Conservation (phyloP, 2,329 filamentous ascomycete species). For the Neonectria faginata region DNA sequence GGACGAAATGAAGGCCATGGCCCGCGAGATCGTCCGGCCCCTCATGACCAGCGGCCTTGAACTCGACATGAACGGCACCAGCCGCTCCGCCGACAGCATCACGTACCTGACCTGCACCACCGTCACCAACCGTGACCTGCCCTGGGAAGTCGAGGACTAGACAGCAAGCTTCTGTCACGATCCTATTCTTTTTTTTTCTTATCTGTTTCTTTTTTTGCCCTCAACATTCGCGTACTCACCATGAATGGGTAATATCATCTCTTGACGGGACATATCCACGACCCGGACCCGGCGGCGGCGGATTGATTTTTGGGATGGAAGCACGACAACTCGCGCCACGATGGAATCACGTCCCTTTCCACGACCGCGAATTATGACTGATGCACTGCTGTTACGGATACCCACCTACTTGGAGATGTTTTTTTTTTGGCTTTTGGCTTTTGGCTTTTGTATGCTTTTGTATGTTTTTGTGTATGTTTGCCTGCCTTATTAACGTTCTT, state of each 20-base stretch:
- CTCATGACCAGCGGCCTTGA: slow-evolving; percentile 89
- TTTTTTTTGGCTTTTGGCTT: slow-evolving; percentile 8
- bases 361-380: slow-evolving; percentile 29
- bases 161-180: slow-evolving; percentile 8
- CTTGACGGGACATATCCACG: slow-evolving; percentile 6
- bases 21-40: slow-evolving; percentile 83
- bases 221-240: neutral
- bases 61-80: slow-evolving; percentile 71
- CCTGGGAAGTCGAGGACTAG: slow-evolving; percentile 59
- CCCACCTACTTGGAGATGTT: slow-evolving; percentile 26
- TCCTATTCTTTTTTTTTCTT: slow-evolving; percentile 9
- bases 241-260: neutral
- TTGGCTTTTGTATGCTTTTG: slow-evolving; percentile 1
- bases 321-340: slow-evolving; percentile 15
- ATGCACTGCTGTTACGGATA: slow-evolving; percentile 34
- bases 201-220: slow-evolving; percentile 15
- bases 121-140: slow-evolving; percentile 62
- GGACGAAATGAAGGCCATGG: slow-evolving; percentile 88
- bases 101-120: slow-evolving; percentile 64
- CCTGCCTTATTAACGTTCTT: neutral
- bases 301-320: slow-evolving; percentile 10
- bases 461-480: slow-evolving; percentile 8
- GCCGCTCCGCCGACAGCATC: slow-evolving; percentile 56
- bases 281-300: slow-evolving; percentile 11
- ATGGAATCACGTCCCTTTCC: slow-evolving; percentile 28